Evolutionary conservation across 2,329 filamentous ascomycete species (phyloP).

Genomic region (Diaporthe vexans): DNA sequence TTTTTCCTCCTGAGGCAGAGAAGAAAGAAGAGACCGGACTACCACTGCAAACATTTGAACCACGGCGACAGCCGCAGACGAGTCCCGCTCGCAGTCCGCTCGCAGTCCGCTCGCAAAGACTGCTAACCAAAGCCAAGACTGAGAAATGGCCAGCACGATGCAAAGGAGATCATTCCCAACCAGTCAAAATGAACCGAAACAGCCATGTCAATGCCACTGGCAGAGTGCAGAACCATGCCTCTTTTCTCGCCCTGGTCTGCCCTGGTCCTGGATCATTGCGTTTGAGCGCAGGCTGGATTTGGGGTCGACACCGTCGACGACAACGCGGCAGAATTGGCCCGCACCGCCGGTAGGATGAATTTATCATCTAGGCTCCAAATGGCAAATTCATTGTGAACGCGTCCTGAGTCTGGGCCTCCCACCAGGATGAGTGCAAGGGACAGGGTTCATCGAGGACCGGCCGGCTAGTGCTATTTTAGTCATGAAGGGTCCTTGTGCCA

Average conservation of each 20-base stretch:
- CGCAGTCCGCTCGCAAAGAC: background rate
- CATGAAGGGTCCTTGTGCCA: conserved; percentile 10
- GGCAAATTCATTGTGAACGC: background rate
- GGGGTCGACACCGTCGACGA: background rate
- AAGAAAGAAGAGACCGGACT: background rate
- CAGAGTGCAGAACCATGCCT: background rate
- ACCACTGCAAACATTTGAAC: too few relatives aligned
- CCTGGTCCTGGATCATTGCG: background rate
- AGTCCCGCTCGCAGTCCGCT: background rate
- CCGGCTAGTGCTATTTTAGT: conserved; percentile 21
- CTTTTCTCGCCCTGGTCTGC: background rate
- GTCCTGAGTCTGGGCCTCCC: conserved; percentile 4
- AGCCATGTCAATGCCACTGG: background rate
- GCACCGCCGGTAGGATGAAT: background rate
- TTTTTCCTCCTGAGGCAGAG: background rate
- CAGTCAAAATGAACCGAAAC: background rate
- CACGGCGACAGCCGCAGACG: background rate
- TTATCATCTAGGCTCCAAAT: background rate
- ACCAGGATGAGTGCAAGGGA: background rate
- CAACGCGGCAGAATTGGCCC: background rate
- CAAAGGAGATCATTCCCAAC: too few relatives aligned
- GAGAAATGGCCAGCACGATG: background rate
- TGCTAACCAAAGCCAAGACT: background rate
- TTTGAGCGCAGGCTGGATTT: background rate
- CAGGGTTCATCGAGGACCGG: conserved; percentile 6